Percentiles rank a stretch among this genome's conserved stretches.
phyloP scores from a whole-genome alignment of 768 basidiomycete species.

The Suillus hirtellus region DNA sequence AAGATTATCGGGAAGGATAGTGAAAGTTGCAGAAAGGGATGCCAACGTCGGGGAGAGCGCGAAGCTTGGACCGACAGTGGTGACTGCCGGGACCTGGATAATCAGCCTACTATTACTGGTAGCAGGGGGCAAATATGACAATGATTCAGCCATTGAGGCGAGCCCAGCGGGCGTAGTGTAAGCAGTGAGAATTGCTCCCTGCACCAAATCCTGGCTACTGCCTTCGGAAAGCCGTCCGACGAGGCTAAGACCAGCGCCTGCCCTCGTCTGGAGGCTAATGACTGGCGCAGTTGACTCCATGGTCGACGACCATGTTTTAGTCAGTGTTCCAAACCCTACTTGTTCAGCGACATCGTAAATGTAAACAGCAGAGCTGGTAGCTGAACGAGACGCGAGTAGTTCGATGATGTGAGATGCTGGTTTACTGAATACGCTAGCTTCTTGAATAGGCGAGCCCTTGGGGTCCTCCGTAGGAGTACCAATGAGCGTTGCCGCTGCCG shows the following conservation, averaged over 20 bases:
- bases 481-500: slow-evolving; percentile 37
- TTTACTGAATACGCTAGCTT: slow-evolving; percentile 12
- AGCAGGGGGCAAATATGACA: slow-evolving; percentile 69
- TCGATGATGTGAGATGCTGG: slow-evolving; percentile 70
- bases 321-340: slow-evolving; percentile 74
- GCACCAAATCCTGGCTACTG: slow-evolving; percentile 65
- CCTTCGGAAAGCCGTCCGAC: slow-evolving; percentile 80
- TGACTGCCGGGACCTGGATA: slow-evolving; percentile 80
- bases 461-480: slow-evolving; percentile 31
- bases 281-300: slow-evolving; percentile 49
- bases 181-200: slow-evolving; percentile 65
- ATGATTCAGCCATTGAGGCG: slow-evolving; percentile 77
- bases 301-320: slow-evolving; percentile 61
- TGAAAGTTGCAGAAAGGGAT: slow-evolving; percentile 57
- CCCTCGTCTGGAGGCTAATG: slow-evolving; percentile 74
- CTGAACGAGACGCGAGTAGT: slow-evolving; percentile 57
- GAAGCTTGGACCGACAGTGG: slow-evolving; percentile 63
- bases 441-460: slow-evolving; percentile 19
- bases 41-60: slow-evolving; percentile 78
- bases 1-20: slow-evolving; percentile 62
- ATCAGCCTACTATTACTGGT: slow-evolving; percentile 67
- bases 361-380: slow-evolving; percentile 67
- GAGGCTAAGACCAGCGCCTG: slow-evolving; percentile 80
- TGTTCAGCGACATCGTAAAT: slow-evolving; percentile 84
- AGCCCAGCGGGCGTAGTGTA: slow-evolving; percentile 86